A percentile compares a stretch with the other conserved stretches of the same genome.
phyloP scores from a whole-genome alignment of 129 eudicot species.

The Calendula officinalis region DNA sequence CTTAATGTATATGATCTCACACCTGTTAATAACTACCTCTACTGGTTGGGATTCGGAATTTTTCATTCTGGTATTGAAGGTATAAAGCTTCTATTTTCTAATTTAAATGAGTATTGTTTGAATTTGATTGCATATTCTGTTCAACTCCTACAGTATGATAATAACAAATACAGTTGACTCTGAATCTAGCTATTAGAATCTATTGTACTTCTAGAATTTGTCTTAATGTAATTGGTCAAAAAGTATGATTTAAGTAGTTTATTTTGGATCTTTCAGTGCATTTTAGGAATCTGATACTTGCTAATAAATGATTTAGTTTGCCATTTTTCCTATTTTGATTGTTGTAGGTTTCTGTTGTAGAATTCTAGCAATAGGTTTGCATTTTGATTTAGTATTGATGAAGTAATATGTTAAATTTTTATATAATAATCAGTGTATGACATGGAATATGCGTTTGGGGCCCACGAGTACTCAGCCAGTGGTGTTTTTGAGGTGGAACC shows the following conservation, averaged over 20 bases:
- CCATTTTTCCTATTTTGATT: neutral
- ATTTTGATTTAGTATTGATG: neutral
- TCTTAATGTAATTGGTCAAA: neutral
- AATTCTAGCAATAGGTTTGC: neutral
- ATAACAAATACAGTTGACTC: neutral
- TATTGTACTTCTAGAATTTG: conserved; percentile 4
- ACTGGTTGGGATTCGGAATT: conserved; percentile 84
- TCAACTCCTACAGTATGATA: neutral
- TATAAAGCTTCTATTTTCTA: conserved; percentile 15
- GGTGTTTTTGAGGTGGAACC: conserved; percentile 97
- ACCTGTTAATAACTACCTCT: conserved; percentile 76
- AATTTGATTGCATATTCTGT: conserved; percentile 8
- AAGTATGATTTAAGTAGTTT: neutral
- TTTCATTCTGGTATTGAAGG: conserved; percentile 97
- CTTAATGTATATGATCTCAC: conserved; percentile 95
- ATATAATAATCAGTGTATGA: conserved; percentile 60
- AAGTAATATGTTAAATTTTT: conserved; percentile 11
- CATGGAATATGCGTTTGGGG: conserved; percentile 91
- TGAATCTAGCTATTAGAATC: conserved; percentile 4
- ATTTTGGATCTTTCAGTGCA: neutral
- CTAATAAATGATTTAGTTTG: neutral
- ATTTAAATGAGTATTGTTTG: conserved; percentile 1
- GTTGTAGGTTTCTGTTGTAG: too few species aligned
- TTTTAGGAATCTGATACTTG: neutral
- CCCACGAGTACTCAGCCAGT: conserved; percentile 86